Evolutionary conservation across 148 eudicot genomes (phyloP).

Genomic region (Rhododendron molle): DNA sequence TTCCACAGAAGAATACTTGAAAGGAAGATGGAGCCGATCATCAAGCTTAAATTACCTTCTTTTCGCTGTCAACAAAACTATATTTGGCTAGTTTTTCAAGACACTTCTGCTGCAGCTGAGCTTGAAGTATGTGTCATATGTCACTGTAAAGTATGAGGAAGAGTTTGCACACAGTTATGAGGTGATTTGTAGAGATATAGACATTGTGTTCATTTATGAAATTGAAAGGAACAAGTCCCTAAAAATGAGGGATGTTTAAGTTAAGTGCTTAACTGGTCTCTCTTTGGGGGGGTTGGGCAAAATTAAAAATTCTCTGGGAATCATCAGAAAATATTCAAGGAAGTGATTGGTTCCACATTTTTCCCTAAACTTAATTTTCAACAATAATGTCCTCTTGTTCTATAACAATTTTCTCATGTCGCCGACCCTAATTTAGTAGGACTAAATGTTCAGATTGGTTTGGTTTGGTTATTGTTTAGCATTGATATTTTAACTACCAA

Average conservation of each 20-base stretch:
- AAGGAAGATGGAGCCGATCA: too few relatives aligned
- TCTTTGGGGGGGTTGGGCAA: background rate
- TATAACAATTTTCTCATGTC: background rate
- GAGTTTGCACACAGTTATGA: conserved; percentile 10
- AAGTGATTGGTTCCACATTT: background rate
- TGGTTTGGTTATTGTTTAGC: background rate
- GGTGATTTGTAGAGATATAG: background rate
- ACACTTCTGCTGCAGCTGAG: too few relatives aligned
- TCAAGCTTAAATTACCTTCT: too few relatives aligned
- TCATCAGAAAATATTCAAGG: background rate
- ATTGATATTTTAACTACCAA: too few relatives aligned
- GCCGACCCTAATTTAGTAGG: too few relatives aligned
- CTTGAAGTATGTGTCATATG: background rate
- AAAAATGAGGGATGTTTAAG: background rate
- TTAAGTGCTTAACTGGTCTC: background rate
- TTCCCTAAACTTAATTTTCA: background rate
- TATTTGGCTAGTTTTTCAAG: too few relatives aligned
- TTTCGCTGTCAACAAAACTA: too few relatives aligned
- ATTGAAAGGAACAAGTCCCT: background rate
- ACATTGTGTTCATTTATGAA: background rate
- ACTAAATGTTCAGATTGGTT: too few relatives aligned
- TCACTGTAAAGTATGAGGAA: background rate
- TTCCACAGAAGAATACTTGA: too few relatives aligned
- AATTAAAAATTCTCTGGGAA: background rate
- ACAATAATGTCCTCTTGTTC: background rate